Evolutionary conservation across 805 yeast species (phyloP), one percentile per base, ranked within the genome.

Genomic region (Hanseniaspora hatyaiensis): DNA sequence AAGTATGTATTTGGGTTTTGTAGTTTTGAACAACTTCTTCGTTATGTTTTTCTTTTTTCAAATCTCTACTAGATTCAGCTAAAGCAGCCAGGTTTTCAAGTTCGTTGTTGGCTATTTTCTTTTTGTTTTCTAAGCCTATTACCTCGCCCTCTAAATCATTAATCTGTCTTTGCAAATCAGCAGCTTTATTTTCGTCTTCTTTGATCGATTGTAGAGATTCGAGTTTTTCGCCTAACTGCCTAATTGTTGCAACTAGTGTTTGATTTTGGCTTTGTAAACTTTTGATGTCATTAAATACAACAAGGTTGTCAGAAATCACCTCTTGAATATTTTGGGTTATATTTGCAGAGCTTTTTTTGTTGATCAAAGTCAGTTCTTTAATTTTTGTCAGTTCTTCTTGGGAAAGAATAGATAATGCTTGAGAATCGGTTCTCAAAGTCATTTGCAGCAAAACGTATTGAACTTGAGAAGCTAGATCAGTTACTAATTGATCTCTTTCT

Each of bases 391-490:
- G 71, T 56, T 89, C 96, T 12, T 74, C 74, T 0, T 69, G 61
- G 4, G 82, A 72, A 31, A 89, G 64, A 8, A 48, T 28, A 16
- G 33, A n/a, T 9, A 89, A 83, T 33, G 69, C 66, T 31, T 75
- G 75, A n/a, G 74, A 66, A 43, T 70, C 71, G 11, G 71, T 74
- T 39, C 77, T 70, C 1, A 81, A 65, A 24, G 77, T 69, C 1
- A 83, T 68, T 57, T 82, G 85, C 13, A 81, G 72, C 32, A 89
- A 68, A 31, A 87, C 69, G 41, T 71, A 72, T 54, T 83, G 85
- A n/a, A 92, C 73, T 60, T 89, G 97, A 36, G 78, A 76, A 6
- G 94, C 83, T 33, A 89, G 65, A 57, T 89, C 96, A 24, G 71
- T 65, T 36, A 80, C 73, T 53, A 80, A 77, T 49, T 72, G 74